Conservation (phyloP, 2,329 filamentous ascomycete genomes). For the Domatiomyces globalis region DNA sequence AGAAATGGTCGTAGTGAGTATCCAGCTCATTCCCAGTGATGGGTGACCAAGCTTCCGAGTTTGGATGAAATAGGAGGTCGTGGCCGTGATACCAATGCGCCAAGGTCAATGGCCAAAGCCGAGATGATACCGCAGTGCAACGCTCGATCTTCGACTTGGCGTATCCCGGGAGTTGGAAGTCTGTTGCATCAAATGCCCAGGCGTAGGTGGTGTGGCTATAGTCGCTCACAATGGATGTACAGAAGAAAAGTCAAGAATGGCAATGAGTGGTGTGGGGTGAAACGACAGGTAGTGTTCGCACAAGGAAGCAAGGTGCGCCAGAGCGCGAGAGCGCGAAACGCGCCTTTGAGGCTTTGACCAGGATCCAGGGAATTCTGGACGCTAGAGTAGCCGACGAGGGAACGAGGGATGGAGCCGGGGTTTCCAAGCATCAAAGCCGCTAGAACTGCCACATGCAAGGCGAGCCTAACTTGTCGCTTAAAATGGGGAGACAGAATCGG, state of each 20-base stretch:
- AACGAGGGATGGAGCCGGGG: not conserved
- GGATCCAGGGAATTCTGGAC: not conserved
- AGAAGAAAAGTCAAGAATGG: not conserved
- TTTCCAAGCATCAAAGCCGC: not conserved
- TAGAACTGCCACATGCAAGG: not conserved
- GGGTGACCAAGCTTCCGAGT: not conserved
- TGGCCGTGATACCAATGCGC: not conserved
- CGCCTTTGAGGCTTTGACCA: not conserved
- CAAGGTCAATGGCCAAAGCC: not conserved
- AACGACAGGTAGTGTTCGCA: not conserved
- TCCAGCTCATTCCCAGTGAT: not conserved
- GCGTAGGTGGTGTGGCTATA: not conserved
- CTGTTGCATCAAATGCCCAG: not conserved
- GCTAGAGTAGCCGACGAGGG: not conserved
- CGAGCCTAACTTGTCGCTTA: not conserved
- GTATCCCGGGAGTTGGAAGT: not conserved
- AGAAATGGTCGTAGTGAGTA: not conserved
- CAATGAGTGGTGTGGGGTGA: not conserved
- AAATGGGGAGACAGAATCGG: not conserved
- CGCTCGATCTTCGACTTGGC: not conserved
- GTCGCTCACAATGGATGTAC: not conserved
- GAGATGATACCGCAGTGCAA: not conserved
- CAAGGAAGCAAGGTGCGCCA: not conserved
- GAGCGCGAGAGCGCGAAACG: not conserved
- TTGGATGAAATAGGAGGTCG: not conserved